These are phyloP conservation scores for Septoria linicola DNA, from an alignment of 2,329 filamentous ascomycete species.

Conservation along the genomic window DNA sequence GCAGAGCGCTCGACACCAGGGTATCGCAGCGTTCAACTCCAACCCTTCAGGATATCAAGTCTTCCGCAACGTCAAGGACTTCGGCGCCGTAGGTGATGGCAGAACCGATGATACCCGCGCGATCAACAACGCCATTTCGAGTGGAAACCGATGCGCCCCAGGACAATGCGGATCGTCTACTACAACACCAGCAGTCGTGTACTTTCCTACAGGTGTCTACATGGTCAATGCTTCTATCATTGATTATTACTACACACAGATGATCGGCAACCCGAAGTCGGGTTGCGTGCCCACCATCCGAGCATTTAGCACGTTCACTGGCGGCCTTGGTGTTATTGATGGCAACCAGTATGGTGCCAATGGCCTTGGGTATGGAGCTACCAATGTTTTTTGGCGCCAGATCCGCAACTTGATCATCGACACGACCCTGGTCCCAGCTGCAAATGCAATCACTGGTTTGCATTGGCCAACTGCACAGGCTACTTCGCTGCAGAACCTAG, in stretches of 20 bases:
- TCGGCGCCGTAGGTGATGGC: slow-evolving; percentile 48
- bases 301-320: slow-evolving; percentile 51
- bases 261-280: slow-evolving; percentile 59
- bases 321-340: slow-evolving; percentile 58
- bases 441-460: slow-evolving; percentile 44
- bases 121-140: slow-evolving; percentile 49
- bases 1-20: slow-evolving; percentile 50
- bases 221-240: slow-evolving; percentile 57
- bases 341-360: slow-evolving; percentile 52
- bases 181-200: slow-evolving; percentile 56
- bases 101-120: slow-evolving; percentile 58
- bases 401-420: slow-evolving; percentile 67
- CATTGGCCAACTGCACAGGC: slow-evolving; percentile 50
- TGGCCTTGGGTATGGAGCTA: slow-evolving; percentile 44
- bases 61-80: slow-evolving; percentile 52
- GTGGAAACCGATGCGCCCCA: slow-evolving; percentile 44
- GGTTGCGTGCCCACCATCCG: slow-evolving; percentile 54
- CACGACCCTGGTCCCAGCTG: slow-evolving; percentile 50
- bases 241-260: slow-evolving; percentile 63
- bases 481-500: slow-evolving; percentile 47
- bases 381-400: slow-evolving; percentile 64
- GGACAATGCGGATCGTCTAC: slow-evolving; percentile 47
- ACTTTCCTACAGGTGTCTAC: slow-evolving; percentile 61
- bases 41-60: slow-evolving; percentile 45
- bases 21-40: slow-evolving; percentile 49